Conservation (phyloP, 192 early-diverging fungal species). For the Backusella tarrabulga region DNA sequence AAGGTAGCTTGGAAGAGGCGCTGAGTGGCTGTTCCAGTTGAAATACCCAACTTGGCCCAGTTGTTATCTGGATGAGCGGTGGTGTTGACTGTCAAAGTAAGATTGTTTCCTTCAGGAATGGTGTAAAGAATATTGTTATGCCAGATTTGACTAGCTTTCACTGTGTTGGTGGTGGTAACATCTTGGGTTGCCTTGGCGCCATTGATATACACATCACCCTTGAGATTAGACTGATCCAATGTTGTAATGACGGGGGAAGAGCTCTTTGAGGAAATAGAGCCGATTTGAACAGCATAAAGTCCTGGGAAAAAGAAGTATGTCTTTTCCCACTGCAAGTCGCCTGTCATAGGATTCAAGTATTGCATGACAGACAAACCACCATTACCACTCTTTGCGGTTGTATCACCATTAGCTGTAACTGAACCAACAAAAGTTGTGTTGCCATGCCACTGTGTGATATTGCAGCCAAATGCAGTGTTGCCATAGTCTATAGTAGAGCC, state of each 20-base stretch:
- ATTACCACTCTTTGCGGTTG: not conserved
- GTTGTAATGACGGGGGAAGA: slow-evolving; percentile 11
- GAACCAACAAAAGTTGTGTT: slow-evolving; percentile 28
- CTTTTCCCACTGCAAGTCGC: slow-evolving; percentile 20
- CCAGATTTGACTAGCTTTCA: slow-evolving; percentile 14
- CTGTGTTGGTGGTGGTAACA: slow-evolving; percentile 6
- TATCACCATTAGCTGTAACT: slow-evolving; percentile 9
- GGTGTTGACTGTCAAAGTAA: slow-evolving; percentile 14
- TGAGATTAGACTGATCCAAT: slow-evolving; percentile 26
- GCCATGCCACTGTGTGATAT: slow-evolving; percentile 15
- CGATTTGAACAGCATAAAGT: slow-evolving; percentile 22
- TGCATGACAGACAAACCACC: slow-evolving; percentile 32
- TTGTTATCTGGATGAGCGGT: not conserved
- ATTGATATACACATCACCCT: slow-evolving; percentile 13
- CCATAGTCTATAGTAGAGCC: slow-evolving; percentile 31
- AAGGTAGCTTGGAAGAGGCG: slow-evolving; percentile 20
- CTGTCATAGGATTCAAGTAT: slow-evolving; percentile 25
- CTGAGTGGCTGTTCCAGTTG: not conserved
- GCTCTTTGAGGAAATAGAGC: not conserved
- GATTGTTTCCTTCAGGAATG: not conserved
- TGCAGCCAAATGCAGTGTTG: slow-evolving; percentile 12
- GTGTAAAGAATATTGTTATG: slow-evolving; percentile 25
- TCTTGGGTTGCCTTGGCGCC: not conserved
- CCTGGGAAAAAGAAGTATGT: slow-evolving; percentile 26
- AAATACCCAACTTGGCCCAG: slow-evolving; percentile 27